Evolutionary conservation across 805 yeast genomes (phyloP).

Genomic region (Wickerhamiella alocasiicola): DNA sequence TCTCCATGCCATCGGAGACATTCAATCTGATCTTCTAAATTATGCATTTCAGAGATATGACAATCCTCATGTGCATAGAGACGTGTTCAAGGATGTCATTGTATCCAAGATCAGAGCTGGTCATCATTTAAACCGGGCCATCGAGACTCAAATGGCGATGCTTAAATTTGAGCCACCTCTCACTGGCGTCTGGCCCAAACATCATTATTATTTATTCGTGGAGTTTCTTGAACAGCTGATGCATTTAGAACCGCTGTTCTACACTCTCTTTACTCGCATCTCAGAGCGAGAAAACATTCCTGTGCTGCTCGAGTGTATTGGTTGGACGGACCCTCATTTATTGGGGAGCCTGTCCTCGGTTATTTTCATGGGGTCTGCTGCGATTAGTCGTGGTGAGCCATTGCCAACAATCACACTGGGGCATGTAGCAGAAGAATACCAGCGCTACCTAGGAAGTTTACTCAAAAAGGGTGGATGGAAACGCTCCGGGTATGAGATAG

Average conservation of each 20-base stretch:
- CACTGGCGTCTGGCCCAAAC: constrained; percentile 10
- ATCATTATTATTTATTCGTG: constrained; percentile 3
- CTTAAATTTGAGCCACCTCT: constrained; percentile 10
- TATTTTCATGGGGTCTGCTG: constrained; percentile 6
- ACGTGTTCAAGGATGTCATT: constrained; percentile 21
- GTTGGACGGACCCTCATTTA: constrained; percentile 9
- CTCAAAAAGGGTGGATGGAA: constrained; percentile 2
- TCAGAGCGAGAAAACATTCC: constrained; percentile 4
- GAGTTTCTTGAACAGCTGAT: constrained; percentile 3
- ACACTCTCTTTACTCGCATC: constrained; percentile 5
- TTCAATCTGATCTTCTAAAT: constrained; percentile 24
- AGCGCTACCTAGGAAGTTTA: neutral
- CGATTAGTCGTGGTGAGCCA: constrained; percentile 6
- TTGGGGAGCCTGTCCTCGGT: constrained; percentile 5
- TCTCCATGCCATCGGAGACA: constrained; percentile 22
- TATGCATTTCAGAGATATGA: constrained; percentile 23
- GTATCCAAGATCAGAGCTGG: constrained; percentile 10
- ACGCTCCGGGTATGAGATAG: constrained; percentile 4
- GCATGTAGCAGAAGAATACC: constrained; percentile 4
- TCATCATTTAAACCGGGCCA: neutral
- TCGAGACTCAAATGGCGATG: neutral
- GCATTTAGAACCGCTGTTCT: constrained; percentile 9
- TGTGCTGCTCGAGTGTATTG: constrained; percentile 7
- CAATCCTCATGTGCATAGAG: constrained; percentile 20
- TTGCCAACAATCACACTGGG: constrained; percentile 9